These are phyloP conservation scores for Pichia sp. DNA, from an alignment of 1,139 yeast genomes.

Conservation along the genomic window DNA sequence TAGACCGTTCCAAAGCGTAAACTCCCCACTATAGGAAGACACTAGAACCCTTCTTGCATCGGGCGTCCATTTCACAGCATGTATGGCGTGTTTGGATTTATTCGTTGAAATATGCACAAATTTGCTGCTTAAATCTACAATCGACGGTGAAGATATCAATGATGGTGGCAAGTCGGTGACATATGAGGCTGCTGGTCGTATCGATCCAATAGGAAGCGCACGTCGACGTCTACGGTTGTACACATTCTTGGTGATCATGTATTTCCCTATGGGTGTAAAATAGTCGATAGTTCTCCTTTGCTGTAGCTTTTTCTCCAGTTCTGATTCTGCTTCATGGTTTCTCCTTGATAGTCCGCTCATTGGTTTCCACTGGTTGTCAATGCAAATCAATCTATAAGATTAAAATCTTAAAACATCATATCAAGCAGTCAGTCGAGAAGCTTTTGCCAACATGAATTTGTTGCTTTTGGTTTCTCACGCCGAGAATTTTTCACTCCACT, in stretches of 20 bases:
- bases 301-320: slow-evolving; percentile 16
- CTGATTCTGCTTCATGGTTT: slow-evolving; percentile 17
- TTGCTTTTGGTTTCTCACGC: neutral
- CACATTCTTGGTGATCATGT: slow-evolving; percentile 54
- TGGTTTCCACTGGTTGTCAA: neutral
- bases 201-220: slow-evolving; percentile 46
- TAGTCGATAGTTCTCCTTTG: slow-evolving; percentile 78
- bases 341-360: slow-evolving; percentile 7
- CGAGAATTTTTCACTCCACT: neutral
- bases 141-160: slow-evolving; percentile 51
- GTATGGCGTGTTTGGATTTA: slow-evolving; percentile 87
- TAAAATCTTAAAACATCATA: no score
- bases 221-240: slow-evolving; percentile 39
- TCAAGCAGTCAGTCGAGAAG: no score
- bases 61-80: slow-evolving; percentile 93
- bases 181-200: slow-evolving; percentile 76
- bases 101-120: slow-evolving; percentile 89
- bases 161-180: slow-evolving; percentile 73
- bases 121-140: slow-evolving; percentile 65
- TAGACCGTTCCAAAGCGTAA: slow-evolving; percentile 95
- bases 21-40: slow-evolving; percentile 91
- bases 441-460: neutral
- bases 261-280: slow-evolving; percentile 76
- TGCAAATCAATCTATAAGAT: neutral
- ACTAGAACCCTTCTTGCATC: slow-evolving; percentile 89